phyloP scores from a whole-genome alignment of 495 filamentous ascomycete species.

The Cairneyella variabilis region DNA sequence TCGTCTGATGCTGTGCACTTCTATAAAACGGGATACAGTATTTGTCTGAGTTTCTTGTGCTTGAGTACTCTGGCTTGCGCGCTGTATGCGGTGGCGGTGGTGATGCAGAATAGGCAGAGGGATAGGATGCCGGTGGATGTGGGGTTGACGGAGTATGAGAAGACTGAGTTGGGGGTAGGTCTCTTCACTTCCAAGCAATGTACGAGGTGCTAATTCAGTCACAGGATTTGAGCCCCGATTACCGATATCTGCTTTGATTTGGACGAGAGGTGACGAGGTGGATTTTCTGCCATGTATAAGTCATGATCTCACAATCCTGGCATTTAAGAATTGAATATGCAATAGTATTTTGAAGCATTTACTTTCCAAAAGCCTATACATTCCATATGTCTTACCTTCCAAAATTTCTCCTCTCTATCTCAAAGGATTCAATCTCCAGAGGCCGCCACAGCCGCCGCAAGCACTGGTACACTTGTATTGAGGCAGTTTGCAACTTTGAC shows the following conservation, averaged over 20 bases:
- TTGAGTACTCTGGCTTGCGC: constrained; percentile 58
- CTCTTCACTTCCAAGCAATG: not conserved
- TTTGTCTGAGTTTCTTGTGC: constrained; percentile 71
- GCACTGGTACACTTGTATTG: no score
- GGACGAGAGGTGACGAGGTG: no score
- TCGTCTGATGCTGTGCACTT: constrained; percentile 60
- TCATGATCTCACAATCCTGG: no score
- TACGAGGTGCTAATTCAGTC: constrained; percentile 2
- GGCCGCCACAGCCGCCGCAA: no score
- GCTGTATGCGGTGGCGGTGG: constrained; percentile 56
- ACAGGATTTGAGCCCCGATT: constrained; percentile 30
- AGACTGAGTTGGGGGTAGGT: constrained; percentile 60
- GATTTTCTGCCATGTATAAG: no score
- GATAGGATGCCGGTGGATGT: constrained; percentile 47
- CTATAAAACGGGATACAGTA: constrained; percentile 74
- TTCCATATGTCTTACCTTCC: no score
- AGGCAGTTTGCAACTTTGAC: no score
- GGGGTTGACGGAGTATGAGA: constrained; percentile 66
- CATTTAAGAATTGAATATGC: no score
- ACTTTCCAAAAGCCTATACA: no score
- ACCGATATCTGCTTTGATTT: constrained; percentile 25
- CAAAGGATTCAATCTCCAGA: no score
- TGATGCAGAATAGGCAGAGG: constrained; percentile 62
- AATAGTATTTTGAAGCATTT: no score
- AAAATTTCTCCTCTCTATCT: no score